Evolutionary conservation across 352 stramenopile genomes (phyloP).

Genomic region (Phytophthora quininea): DNA sequence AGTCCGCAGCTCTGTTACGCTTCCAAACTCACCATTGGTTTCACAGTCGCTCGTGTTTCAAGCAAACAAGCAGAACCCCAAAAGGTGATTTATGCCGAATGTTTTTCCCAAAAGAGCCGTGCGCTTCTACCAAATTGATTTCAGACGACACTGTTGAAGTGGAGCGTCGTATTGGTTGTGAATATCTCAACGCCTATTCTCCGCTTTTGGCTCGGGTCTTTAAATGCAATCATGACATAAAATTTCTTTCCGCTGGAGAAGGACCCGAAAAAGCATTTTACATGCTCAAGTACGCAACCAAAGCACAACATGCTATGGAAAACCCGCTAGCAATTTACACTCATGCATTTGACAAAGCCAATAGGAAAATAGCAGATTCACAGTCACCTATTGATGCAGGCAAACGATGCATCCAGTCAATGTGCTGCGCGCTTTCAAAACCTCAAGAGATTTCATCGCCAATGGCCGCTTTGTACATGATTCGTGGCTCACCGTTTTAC

Average conservation of each 20-base stretch:
- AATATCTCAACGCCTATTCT: conserved; percentile 9
- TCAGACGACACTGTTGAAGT: conserved; percentile 3
- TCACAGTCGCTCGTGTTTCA: conserved; percentile 8
- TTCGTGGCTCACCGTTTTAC: conserved; percentile 7
- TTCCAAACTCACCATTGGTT: conserved; percentile 13
- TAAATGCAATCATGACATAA: conserved; percentile 12
- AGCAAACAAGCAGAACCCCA: neutral
- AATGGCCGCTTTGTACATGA: conserved; percentile 3
- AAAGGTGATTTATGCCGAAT: conserved; percentile 5
- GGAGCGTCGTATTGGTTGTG: conserved; percentile 3
- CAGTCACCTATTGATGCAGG: neutral
- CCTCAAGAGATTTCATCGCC: conserved; percentile 7
- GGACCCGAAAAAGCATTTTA: conserved; percentile 9
- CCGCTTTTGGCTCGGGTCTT: conserved; percentile 1
- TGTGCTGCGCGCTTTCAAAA: conserved; percentile 16
- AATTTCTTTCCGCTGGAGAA: conserved; percentile 9
- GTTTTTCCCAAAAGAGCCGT: conserved; percentile 5
- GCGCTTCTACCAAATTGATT: neutral
- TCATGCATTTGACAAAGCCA: conserved; percentile 9
- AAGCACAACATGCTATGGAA: conserved; percentile 3
- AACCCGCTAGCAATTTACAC: conserved; percentile 8
- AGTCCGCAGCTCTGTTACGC: conserved; percentile 1
- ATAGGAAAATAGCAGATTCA: neutral
- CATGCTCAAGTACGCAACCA: conserved; percentile 13
- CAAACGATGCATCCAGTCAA: conserved; percentile 13